Evolutionary conservation across 2,329 filamentous ascomycete species (phyloP).

Genomic region (Plectosphaerella sp.): DNA sequence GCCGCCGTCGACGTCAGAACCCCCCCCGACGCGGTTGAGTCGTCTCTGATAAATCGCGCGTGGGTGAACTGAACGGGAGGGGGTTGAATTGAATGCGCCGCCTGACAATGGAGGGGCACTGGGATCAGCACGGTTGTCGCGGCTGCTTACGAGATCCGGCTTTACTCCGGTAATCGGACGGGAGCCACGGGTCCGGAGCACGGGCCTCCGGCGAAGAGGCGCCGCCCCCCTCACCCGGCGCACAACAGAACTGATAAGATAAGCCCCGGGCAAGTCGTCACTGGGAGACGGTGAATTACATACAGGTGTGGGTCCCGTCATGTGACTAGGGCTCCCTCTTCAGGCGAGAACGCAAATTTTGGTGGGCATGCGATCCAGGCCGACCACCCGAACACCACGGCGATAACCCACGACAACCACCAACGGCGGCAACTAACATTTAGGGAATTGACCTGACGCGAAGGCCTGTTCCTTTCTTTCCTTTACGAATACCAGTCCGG

Average conservation of each 20-base stretch:
- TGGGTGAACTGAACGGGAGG: not conserved
- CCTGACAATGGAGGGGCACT: too few species aligned
- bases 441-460: constrained; percentile 40
- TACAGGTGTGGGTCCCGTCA: not conserved
- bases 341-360: constrained; percentile 14
- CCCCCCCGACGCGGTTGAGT: not conserved
- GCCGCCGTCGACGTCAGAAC: not conserved
- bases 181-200: too few species aligned
- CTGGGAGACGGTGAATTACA: not conserved
- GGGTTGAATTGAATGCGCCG: too few species aligned
- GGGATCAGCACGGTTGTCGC: too few species aligned
- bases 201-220: too few species aligned
- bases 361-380: constrained; percentile 13
- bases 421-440: constrained; percentile 32
- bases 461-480: constrained; percentile 37
- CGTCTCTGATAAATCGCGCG: not conserved
- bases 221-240: too few species aligned
- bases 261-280: not conserved
- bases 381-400: constrained; percentile 12
- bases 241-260: not conserved
- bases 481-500: constrained; percentile 32
- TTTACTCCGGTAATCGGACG: too few species aligned
- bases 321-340: constrained; percentile 3
- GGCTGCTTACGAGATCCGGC: too few species aligned
- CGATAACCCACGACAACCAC: constrained; percentile 5